Percentiles rank a stretch among this genome's conserved stretches.
Conservation (phyloP, 169 alveolate species). For the Plasmodium fragile region DNA sequence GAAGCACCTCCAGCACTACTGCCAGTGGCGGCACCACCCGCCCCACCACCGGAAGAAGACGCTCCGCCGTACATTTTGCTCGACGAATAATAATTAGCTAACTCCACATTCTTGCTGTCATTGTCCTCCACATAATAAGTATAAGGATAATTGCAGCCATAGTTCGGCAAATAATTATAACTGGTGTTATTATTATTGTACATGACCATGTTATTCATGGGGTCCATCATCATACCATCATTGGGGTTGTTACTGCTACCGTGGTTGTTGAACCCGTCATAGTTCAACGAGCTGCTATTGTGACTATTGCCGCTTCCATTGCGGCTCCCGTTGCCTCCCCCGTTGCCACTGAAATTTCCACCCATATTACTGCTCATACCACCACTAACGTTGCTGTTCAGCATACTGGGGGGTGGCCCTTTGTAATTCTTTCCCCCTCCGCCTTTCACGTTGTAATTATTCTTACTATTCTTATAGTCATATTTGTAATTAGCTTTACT, state of each 20-base stretch:
- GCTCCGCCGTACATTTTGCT: constrained; percentile 18
- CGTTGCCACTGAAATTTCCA: background rate
- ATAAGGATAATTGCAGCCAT: constrained; percentile 27
- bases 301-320: background rate
- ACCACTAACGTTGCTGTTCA: background rate
- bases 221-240: background rate
- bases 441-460: background rate
- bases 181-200: constrained; percentile 18
- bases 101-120: constrained; percentile 39
- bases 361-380: no score
- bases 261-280: background rate
- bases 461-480: background rate
- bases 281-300: background rate
- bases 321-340: background rate
- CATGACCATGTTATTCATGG: constrained; percentile 41
- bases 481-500: background rate
- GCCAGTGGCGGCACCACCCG: background rate
- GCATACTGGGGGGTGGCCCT: background rate
- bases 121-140: constrained; percentile 48
- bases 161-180: constrained; percentile 29
- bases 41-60: constrained; percentile 6
- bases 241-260: background rate
- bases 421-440: background rate
- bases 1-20: background rate
- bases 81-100: constrained; percentile 30